Evolutionary conservation across 2,329 filamentous ascomycete species (phyloP).

Genomic region (Apiospora malaysiana): DNA sequence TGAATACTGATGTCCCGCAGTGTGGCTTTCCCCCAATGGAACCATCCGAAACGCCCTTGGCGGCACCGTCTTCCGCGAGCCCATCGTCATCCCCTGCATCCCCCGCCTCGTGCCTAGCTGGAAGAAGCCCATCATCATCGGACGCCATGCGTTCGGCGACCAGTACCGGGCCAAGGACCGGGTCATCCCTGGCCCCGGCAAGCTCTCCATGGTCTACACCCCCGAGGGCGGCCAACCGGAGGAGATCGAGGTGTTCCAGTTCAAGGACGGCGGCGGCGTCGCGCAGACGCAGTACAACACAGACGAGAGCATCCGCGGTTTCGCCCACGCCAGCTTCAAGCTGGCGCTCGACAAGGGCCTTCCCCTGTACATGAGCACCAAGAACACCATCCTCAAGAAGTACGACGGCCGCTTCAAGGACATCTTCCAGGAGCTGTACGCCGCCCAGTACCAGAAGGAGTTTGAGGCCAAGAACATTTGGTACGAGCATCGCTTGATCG

Average conservation of each 20-base stretch:
- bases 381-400: conserved; percentile 99
- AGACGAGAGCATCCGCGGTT: conserved; percentile 90
- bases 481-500: conserved; percentile 99
- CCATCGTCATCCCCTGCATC: conserved; percentile 93
- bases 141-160: conserved; percentile 97
- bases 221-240: conserved; percentile 82
- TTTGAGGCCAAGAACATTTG: conserved; percentile 94
- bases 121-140: conserved; percentile 99
- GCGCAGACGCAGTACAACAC: conserved; percentile 99
- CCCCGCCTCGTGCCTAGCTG: conserved; percentile 94
- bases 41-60: conserved; percentile 79
- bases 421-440: conserved; percentile 97
- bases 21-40: conserved; percentile 99
- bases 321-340: conserved; percentile 97
- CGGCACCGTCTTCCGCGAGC: conserved; percentile 98
- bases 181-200: conserved; percentile 82
- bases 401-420: conserved; percentile 99
- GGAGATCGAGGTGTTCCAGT: conserved; percentile 89
- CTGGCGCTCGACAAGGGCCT: conserved; percentile 84
- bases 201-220: conserved; percentile 93
- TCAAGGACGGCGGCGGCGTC: conserved; percentile 84
- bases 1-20: conserved; percentile 46
- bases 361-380: conserved; percentile 99
- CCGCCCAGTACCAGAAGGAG: conserved; percentile 81
- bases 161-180: conserved; percentile 97